Evolutionary conservation across 257 asterid genomes (phyloP).

Genomic region (Solanum medicagineum): DNA sequence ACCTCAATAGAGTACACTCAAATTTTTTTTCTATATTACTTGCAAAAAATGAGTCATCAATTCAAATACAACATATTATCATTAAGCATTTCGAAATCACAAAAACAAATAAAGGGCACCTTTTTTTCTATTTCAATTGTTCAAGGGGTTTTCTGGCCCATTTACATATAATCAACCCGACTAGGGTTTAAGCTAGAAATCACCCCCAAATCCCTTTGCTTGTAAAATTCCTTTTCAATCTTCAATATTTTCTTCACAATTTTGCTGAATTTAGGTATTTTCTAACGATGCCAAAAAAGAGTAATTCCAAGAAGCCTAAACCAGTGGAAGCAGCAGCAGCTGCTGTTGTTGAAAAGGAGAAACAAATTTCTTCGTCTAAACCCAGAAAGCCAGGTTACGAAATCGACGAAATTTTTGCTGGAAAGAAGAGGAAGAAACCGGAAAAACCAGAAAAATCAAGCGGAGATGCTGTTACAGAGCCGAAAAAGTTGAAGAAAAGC

Average conservation of each 20-base stretch:
- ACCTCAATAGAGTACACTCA: rapidly evolving
- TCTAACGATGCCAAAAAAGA: conserved; percentile 13
- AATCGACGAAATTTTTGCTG: conserved; percentile 63
- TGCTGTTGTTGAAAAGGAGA: background rate
- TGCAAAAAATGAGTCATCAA: background rate
- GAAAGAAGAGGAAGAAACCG: conserved; percentile 35
- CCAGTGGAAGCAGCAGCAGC: background rate
- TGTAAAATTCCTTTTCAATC: background rate
- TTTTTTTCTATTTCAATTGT: too few species aligned
- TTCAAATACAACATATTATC: background rate
- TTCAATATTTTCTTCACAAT: background rate
- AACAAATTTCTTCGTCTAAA: background rate
- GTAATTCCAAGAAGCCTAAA: background rate
- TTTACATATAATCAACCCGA: background rate
- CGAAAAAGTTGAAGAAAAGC: conserved; percentile 13
- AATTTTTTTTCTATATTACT: background rate
- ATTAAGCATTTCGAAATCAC: background rate
- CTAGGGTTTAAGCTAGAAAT: background rate
- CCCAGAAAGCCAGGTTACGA: conserved; percentile 33
- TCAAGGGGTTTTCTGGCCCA: too few species aligned
- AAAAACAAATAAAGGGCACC: too few species aligned
- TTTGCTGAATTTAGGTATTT: background rate
- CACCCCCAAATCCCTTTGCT: background rate
- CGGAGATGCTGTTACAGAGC: background rate
- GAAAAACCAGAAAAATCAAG: conserved; percentile 13